Conservation (phyloP, 2,329 filamentous ascomycete genomes). For the Penicillium sp. region DNA sequence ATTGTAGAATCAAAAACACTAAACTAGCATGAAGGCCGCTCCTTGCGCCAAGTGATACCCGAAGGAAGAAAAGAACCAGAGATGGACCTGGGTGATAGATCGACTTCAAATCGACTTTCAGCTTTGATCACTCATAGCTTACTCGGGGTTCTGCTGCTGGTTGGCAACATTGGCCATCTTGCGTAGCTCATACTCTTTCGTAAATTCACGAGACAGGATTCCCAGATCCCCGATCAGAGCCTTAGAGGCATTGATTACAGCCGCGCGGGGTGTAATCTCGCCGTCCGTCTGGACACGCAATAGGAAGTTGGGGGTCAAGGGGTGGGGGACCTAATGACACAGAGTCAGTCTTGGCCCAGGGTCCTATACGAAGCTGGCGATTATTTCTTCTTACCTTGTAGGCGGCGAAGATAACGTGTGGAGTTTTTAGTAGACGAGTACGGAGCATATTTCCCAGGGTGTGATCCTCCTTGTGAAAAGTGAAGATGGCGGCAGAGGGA, state of each 20-base stretch:
- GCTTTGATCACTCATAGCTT: conserved; percentile 7
- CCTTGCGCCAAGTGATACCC: conserved; percentile 19
- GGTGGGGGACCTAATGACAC: conserved; percentile 40
- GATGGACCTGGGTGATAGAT: not conserved
- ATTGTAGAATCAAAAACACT: not conserved
- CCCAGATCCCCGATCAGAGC: conserved; percentile 77
- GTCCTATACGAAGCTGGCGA: not conserved
- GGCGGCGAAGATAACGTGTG: conserved; percentile 80
- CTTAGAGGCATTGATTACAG: conserved; percentile 72
- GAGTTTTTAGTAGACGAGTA: conserved; percentile 76
- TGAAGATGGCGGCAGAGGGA: conserved; percentile 91
- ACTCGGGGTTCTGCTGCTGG: conserved; percentile 42
- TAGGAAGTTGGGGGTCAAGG: conserved; percentile 52
- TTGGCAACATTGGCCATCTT: conserved; percentile 68
- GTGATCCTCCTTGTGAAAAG: conserved; percentile 94
- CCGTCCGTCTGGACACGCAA: conserved; percentile 92
- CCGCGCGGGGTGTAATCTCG: conserved; percentile 79
- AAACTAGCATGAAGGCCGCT: conserved; percentile 11
- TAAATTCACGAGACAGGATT: conserved; percentile 79
- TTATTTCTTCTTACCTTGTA: conserved; percentile 63
- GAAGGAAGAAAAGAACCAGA: conserved; percentile 1
- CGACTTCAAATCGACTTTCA: not conserved
- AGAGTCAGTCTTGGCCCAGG: conserved; percentile 1
- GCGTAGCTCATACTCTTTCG: conserved; percentile 82
- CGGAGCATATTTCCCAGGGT: conserved; percentile 87